Evolutionary conservation across 345 rosid species (phyloP).

Genomic region (Moringa oleifera): DNA sequence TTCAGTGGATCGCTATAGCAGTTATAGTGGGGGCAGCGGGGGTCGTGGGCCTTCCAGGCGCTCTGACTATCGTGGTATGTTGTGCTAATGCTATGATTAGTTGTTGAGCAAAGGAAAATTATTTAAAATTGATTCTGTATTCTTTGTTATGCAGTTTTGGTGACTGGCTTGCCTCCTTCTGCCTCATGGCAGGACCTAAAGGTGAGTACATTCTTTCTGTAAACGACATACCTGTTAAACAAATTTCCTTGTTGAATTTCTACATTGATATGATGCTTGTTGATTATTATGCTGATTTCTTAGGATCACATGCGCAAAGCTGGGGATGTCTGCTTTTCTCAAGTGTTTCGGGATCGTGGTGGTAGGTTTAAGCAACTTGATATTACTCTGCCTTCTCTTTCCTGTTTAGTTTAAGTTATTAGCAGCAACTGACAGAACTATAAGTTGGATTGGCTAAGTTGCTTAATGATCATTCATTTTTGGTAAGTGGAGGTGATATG

Average conservation of each 20-base stretch:
- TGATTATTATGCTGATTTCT: conserved; percentile 5
- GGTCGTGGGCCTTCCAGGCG: conserved; percentile 70
- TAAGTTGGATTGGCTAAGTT: too few species aligned
- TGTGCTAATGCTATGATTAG: not conserved
- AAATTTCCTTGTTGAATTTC: too few species aligned
- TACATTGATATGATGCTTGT: not conserved
- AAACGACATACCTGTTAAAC: not conserved
- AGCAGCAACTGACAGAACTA: not conserved
- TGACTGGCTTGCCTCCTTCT: conserved; percentile 88
- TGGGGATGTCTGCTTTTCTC: conserved; percentile 97
- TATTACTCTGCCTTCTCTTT: not conserved
- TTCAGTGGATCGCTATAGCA: conserved; percentile 63
- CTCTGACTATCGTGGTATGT: conserved; percentile 89
- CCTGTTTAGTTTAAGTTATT: not conserved
- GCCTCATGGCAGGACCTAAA: conserved; percentile 99
- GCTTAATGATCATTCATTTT: too few species aligned
- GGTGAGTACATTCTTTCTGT: conserved; percentile 30
- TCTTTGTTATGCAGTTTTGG: conserved; percentile 47
- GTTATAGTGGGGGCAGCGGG: conserved; percentile 62
- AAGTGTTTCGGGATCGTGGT: conserved; percentile 80
- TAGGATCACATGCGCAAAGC: conserved; percentile 99
- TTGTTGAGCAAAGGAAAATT: not conserved
- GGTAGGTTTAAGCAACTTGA: conserved; percentile 34
- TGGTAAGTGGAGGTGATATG: not conserved
- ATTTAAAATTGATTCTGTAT: conserved; percentile 5